Percentiles rank a stretch among this genome's conserved stretches.
Evolutionary conservation across 306 rosid species (phyloP).

Genomic region (Sicyos edulis): DNA sequence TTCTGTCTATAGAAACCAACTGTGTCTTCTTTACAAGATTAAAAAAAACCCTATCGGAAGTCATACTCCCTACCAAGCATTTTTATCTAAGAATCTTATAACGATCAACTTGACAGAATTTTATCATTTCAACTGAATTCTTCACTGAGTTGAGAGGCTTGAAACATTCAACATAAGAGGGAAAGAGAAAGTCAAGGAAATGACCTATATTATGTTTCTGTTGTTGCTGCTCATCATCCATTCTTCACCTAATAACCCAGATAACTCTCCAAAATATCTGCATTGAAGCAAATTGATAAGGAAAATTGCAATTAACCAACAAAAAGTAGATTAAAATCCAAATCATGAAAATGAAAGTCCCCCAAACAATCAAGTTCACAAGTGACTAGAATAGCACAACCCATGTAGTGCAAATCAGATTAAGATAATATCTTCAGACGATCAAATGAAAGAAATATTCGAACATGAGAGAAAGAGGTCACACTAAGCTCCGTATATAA

Average conservation of each 20-base stretch:
- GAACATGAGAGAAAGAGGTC: background rate
- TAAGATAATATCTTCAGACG: too few species aligned
- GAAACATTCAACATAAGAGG: too few species aligned
- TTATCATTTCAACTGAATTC: too few species aligned
- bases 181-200: background rate
- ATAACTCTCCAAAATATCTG: background rate
- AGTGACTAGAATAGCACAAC: background rate
- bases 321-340: background rate
- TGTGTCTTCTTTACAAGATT: background rate
- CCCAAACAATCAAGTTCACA: background rate
- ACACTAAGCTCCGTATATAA: background rate
- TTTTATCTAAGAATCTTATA: background rate
- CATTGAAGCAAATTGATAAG: constrained; percentile 3
- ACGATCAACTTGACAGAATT: too few species aligned
- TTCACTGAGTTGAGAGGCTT: too few species aligned
- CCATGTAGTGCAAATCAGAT: background rate
- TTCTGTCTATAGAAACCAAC: background rate
- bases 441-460: background rate
- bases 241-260: constrained; percentile 10
- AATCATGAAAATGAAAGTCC: too few species aligned
- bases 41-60: background rate
- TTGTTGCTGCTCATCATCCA: constrained; percentile 18
- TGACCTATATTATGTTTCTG: constrained; percentile 15
- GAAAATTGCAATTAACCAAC: background rate
- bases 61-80: background rate